Conservation (phyloP, 2,329 filamentous ascomycete species). For the Cordyceps javanica region DNA sequence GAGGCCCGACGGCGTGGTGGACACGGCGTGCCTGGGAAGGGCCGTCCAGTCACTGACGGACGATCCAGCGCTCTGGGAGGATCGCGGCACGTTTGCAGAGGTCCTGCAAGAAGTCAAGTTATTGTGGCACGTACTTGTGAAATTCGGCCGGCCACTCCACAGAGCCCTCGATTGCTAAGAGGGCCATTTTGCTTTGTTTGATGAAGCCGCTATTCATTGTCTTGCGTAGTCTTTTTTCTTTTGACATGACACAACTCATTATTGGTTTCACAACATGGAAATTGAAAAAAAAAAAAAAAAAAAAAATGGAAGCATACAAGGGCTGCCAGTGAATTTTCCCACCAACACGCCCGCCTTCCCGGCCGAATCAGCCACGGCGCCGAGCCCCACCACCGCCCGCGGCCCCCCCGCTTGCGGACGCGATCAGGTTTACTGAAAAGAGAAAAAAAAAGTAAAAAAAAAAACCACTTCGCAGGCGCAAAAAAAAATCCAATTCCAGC, state of each 20-base stretch:
- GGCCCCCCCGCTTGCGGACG: neutral
- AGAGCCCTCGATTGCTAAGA: neutral
- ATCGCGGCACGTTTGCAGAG: conserved; percentile 10
- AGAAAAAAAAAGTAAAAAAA: neutral
- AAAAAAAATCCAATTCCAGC: too few species aligned
- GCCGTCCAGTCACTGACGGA: neutral
- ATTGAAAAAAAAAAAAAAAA: too few species aligned
- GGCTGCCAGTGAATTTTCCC: neutral
- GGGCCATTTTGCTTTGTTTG: neutral
- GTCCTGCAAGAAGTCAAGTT: conserved; percentile 14
- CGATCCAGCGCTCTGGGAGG: neutral
- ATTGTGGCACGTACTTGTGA: conserved; percentile 16
- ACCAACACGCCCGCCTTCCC: too few species aligned
- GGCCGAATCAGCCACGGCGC: neutral
- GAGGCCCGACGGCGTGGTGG: neutral
- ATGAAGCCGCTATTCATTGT: too few species aligned
- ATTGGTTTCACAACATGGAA: neutral
- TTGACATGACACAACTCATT: neutral
- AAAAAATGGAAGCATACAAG: too few species aligned
- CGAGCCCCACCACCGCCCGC: conserved; percentile 6
- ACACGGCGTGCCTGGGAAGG: conserved; percentile 1
- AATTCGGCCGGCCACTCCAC: conserved; percentile 2
- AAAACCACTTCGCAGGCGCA: too few species aligned
- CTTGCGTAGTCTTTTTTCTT: too few species aligned
- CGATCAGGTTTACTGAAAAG: too few species aligned